A percentile compares a stretch with the other conserved stretches of the same genome.
These are phyloP conservation scores for Eudorina sp. DNA, from an alignment of 139 green algal species.

Conservation along the genomic window DNA sequence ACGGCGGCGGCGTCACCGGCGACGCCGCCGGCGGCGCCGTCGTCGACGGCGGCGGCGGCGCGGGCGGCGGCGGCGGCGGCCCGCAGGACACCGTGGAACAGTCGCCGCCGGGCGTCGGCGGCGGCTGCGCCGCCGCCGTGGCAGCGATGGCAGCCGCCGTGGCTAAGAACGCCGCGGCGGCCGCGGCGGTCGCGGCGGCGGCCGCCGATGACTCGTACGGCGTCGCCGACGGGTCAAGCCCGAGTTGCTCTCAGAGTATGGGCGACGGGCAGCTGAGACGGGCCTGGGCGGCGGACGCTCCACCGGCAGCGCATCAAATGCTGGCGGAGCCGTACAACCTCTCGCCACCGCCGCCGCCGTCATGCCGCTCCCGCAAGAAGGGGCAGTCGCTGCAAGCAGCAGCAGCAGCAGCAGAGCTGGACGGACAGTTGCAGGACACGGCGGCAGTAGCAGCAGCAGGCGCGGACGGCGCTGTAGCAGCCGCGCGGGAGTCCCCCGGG, in stretches of 20 bases:
- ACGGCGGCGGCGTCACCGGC: neutral
- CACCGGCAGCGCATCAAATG: no score
- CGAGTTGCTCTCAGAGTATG: conserved; percentile 26
- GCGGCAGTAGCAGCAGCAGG: neutral
- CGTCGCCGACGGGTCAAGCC: conserved; percentile 6
- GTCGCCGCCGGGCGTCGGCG: neutral
- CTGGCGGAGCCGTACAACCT: no score
- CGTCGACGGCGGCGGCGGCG: neutral
- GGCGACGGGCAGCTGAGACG: neutral
- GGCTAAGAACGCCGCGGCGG: neutral
- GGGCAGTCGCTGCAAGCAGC: no score
- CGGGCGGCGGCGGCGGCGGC: neutral
- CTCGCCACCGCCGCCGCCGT: no score
- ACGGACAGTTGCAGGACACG: no score
- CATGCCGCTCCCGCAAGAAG: no score
- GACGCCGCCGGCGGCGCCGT: neutral
- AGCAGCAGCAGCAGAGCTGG: no score
- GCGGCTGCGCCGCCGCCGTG: neutral
- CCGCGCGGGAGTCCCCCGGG: neutral
- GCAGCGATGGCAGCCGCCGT: neutral
- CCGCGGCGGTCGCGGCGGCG: neutral
- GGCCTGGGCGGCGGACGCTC: neutral
- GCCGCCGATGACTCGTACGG: neutral
- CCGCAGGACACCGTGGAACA: conserved; percentile 7
- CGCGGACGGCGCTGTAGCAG: neutral